Base-by-base conservation (phyloP, 352 stramenopile species). In the Pythium oligandrum region DNA sequence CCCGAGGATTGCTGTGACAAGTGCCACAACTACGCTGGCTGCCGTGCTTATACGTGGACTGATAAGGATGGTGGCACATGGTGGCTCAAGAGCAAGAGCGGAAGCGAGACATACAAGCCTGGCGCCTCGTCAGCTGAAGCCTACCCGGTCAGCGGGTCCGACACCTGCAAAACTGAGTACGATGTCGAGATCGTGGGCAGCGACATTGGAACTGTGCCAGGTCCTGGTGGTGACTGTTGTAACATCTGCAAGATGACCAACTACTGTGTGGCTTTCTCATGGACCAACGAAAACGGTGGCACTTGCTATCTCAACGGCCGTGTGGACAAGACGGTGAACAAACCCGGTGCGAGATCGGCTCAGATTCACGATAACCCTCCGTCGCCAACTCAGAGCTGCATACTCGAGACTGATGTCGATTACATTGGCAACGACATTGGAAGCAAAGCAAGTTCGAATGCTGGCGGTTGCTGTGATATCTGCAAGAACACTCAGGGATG, bases 1-100 rank as follows among this genome's bases (percentile, higher is more conserved):
- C 17, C 17, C 17, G 17, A 26, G 17, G 17, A 26, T 26, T 36
- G 39, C 10, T 75, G 66, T 40, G 71, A 62, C 40, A 34, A 33
- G 8, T 74, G 66, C 40, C 40, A 49, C 31, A 40, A 33, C n/a
- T 37, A 17, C 9, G 11, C 11, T 38, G 55, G 59, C 9, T 71
- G 63, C 40, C 44, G 47, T 12, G 59, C 55, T 6, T 71, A 52
- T 42, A 46, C 48, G 11, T 70, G 60, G 53, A 59, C 35, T 32
- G 51, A 58, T 26, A 52, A 63, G 50, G 54, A 58, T 12, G 53
- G 51, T 12, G 64, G 64, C 4, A 83, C 72, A 5, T 88, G 78
- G 43, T 63, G 48, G 48, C 45, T 63, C 49, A 70, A 70, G 61
- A 62, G 55, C 51, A 42, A 42, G 38, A 12, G 7, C 7, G 38